Evolutionary conservation across 2,329 filamentous ascomycete species (phyloP), one percentile per base, ranked within the genome.

Genomic region (Parasarocladium wereldwijsianum): DNA sequence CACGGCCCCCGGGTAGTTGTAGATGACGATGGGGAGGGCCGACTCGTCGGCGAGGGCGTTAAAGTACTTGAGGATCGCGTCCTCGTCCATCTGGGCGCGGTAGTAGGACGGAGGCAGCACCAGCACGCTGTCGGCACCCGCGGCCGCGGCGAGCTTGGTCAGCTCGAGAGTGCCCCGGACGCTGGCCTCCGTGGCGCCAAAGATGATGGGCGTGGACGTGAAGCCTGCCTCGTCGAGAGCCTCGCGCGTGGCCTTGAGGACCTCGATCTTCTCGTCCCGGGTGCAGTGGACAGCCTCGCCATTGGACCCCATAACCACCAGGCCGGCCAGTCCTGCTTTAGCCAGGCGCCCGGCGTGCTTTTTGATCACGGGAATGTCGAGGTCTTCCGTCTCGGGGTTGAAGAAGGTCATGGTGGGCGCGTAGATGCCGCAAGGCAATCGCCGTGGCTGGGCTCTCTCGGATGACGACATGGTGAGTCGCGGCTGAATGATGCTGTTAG

Each of bases 401-500:
- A 93, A 93, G 54, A 93, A 92, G 45, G 83, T 92, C 75, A 90
- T 83, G 36, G 80, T 87, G 16, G 84, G 84, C 36, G 80, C 80
- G 54, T 90, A 92, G 50, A 90, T 85, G 50, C 83, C 82, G 45
- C 77, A 76, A 25, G 79, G 77, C 32, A 92, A 69, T 38, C 76
- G 64, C 34, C 66, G 58, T 38, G 38, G 53, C 47, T 15, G 14
- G 12, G 22, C n/a, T n/a, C n/a, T n/a, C n/a, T 35, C 42, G 21
- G 43, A 40, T 36, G 43, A 33, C 34, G 41, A 41, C 43, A 47
- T 45, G 38, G 40, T 36, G 35, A 11, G 26, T 17, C 32, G 32
- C 31, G 32, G 33, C 34, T 13, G 23, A 32, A 25, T n/a, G n/a
- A n/a, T n/a, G n/a, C n/a, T n/a, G n/a, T n/a, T n/a, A n/a, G n/a